Evolutionary conservation across 140 eudicot genomes (phyloP), one percentile per base, ranked within the genome.

Genomic region (Flaveria floridana): DNA sequence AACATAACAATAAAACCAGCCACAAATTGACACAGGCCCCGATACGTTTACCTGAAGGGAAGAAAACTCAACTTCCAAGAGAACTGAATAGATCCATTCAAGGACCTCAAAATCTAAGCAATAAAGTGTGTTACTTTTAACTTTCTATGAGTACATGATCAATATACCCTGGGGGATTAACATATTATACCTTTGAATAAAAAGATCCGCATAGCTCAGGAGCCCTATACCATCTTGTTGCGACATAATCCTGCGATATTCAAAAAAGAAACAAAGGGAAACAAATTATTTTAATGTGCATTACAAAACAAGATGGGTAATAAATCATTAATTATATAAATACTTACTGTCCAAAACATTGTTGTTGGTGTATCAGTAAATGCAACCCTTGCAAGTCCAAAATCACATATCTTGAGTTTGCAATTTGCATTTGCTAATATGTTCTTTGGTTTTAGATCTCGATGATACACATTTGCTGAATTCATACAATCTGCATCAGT

Each of bases 171-270:
- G 0, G 65, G 73, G 69, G 25, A 63, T 9, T 51, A 41, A n/a
- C 34, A 61, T n/a, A 25, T 11, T 26, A 25, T 87, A 90, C 97
- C 95, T 88, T 90, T 15, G 95, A 88, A 83, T 82, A 91, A 72
- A 91, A 91, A 64, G 97, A 91, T 48, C 97, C 96, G 63, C 97
- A 91, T 57, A 91, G 65, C 70, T 91, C 97, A 50, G 97, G 97
- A 83, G 97, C 97, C 59, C 97, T 79, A 72, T 90, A 90, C 97
- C 97, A 90, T 73, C 97, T 84, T 51, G 97, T 90, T 30, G 97
- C 97, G 77, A 91, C 97, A 83, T 91, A 91, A 77, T 91, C 97
- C 97, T 91, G 89, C 62, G 62, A 58, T 53, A 7, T 26, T 55
- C 6, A n/a, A 25, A 16, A 28, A 50, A 52, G 7, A 79, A 52